Evolutionary conservation across 352 stramenopile genomes (phyloP), one percentile per base, ranked within the genome.

Genomic region (Blastocystis sp.): DNA sequence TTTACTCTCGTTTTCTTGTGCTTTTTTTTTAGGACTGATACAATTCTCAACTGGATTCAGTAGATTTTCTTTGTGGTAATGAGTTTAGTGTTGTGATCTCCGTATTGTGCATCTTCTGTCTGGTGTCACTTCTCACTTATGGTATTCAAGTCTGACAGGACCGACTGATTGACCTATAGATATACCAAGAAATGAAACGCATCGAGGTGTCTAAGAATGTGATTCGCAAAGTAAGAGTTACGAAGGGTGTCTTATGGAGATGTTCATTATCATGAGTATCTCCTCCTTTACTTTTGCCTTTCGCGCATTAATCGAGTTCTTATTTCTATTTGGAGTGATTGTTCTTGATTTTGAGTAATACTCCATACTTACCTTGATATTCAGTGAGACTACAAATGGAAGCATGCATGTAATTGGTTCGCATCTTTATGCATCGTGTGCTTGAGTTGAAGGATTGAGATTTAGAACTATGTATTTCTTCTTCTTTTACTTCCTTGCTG

Each of bases 321-420:
- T 79, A 0, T 79, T 79, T 56, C 35, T 79, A 3, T 60, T 79
- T 24, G 68, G 59, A 4, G 37, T 79, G 19, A 79, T 79, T 40
- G 40, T 60, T 27, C 44, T 79, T 6, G 68, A 79, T 37, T 79
- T 79, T 35, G 68, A 79, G 68, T 79, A 27, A 24, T 15, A 4
- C 37, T 15, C n/a, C 33, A 6, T n/a, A 17, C n/a, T 40, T 17
- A 40, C 5, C 0, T 35, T 57, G n/a, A 44, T 22, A 42, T 4
- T 1, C 37, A 79, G 68, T 40, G 44, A 33, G 7, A 60, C 37
- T n/a, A 60, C 68, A 30, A 79, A 79, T 60, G 68, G 68, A 1
- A 79, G 19, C 68, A 79, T 79, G 68, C 68, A 79, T 30, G 9
- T 79, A 2, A 79, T 79, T 59, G 68, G 68, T 11, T 79, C 68